Evolutionary conservation across 306 rosid genomes (phyloP).

Genomic region (Urtica urens): DNA sequence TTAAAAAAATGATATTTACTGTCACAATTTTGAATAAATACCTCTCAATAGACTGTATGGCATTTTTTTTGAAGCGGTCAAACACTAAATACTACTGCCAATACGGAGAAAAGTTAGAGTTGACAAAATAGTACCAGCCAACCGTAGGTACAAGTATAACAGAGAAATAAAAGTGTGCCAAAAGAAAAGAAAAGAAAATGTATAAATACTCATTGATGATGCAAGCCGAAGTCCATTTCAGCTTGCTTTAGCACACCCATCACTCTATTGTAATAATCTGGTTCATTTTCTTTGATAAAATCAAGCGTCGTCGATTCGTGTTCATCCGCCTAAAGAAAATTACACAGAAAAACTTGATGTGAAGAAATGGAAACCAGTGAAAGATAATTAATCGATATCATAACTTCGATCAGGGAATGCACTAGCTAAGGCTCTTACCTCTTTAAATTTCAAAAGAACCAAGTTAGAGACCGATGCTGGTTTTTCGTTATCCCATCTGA

Average conservation of each 20-base stretch:
- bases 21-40: too few relatives aligned
- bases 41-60: too few relatives aligned
- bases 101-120: too few relatives aligned
- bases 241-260: slow-evolving; percentile 50
- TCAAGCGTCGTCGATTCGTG: slow-evolving; percentile 57
- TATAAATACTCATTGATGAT: slow-evolving; percentile 5
- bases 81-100: too few relatives aligned
- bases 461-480: slow-evolving; percentile 70
- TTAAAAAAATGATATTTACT: too few relatives aligned
- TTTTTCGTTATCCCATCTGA: slow-evolving; percentile 74
- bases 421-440: slow-evolving; percentile 33
- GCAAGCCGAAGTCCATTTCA: slow-evolving; percentile 52
- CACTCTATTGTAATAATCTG: slow-evolving; percentile 57
- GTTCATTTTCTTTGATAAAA: slow-evolving; percentile 55
- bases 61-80: too few relatives aligned
- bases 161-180: too few relatives aligned
- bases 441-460: slow-evolving; percentile 72
- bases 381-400: background rate
- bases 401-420: background rate
- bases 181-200: too few relatives aligned
- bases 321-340: slow-evolving; percentile 59
- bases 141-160: too few relatives aligned
- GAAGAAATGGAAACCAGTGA: background rate
- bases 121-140: too few relatives aligned
- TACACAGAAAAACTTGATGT: slow-evolving; percentile 4